Conservation (phyloP, 306 rosid genomes). For the Acmispon strigosus region DNA sequence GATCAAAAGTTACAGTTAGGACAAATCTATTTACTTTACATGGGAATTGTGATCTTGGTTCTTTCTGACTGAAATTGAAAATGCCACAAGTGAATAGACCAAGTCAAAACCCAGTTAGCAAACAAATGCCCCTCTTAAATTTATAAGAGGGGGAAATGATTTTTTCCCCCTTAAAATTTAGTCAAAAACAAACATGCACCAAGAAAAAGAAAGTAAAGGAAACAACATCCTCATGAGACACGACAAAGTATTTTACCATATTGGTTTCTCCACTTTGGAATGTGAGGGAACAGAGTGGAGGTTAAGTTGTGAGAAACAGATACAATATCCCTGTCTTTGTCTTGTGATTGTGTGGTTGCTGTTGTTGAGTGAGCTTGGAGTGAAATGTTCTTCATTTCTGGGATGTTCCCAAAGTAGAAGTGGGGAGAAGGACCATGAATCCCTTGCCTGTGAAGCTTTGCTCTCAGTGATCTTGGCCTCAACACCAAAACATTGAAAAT, state of each 20-base stretch:
- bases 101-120: background rate
- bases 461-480: slow-evolving; percentile 42
- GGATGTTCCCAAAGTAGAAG: slow-evolving; percentile 47
- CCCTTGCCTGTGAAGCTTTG: slow-evolving; percentile 58
- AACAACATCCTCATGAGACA: too few species aligned
- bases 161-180: background rate
- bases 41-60: background rate
- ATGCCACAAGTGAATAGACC: background rate
- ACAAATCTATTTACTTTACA: background rate
- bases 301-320: slow-evolving; percentile 45
- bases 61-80: background rate
- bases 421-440: slow-evolving; percentile 61
- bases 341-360: background rate
- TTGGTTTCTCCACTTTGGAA: slow-evolving; percentile 41
- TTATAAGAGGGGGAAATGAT: too few species aligned
- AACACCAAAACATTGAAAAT: slow-evolving; percentile 17
- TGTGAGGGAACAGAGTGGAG: slow-evolving; percentile 40
- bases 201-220: background rate
- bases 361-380: background rate
- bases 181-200: background rate
- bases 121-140: too few species aligned
- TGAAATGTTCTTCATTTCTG: slow-evolving; percentile 40
- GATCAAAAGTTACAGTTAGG: background rate
- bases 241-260: slow-evolving; percentile 30
- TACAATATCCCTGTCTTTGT: background rate